A percentile compares a stretch with the other conserved stretches of the same genome.
These are phyloP conservation scores for Rasamsonia emersonii DNA, from an alignment of 2,329 filamentous ascomycete species.

Conservation along the genomic window DNA sequence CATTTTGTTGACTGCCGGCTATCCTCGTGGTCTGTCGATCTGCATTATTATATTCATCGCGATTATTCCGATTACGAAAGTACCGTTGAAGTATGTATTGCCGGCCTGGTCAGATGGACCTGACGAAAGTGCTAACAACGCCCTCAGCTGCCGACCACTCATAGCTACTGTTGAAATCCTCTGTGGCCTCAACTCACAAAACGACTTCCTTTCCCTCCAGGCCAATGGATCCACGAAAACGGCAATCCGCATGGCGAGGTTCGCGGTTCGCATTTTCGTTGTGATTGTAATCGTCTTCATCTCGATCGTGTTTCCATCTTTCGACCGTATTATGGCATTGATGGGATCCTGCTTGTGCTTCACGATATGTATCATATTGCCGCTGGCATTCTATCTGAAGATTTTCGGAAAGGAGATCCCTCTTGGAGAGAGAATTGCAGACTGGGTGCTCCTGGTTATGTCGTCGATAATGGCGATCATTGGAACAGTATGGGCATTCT, in stretches of 20 bases:
- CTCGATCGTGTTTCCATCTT: constrained; percentile 64
- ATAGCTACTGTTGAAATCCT: constrained; percentile 77
- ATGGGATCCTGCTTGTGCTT: constrained; percentile 88
- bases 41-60: constrained; percentile 79
- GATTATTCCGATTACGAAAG: constrained; percentile 90
- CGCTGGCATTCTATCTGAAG: constrained; percentile 80
- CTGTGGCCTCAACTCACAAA: constrained; percentile 57
- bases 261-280: constrained; percentile 55
- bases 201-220: constrained; percentile 20
- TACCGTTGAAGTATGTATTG: constrained; percentile 62
- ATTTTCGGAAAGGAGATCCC: constrained; percentile 70
- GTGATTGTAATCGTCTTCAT: constrained; percentile 67
- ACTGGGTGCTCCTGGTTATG: constrained; percentile 60
- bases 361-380: constrained; percentile 86
- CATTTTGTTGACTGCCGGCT: constrained; percentile 65
- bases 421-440: constrained; percentile 53
- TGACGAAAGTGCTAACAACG: constrained; percentile 13
- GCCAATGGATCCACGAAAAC: constrained; percentile 29
- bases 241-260: constrained; percentile 51
- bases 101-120: background rate
- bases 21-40: constrained; percentile 64
- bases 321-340: constrained; percentile 85
- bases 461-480: constrained; percentile 63
- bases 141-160: constrained; percentile 63
- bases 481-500: constrained; percentile 79